Conservation (phyloP, 768 basidiomycete genomes). For the Boletus rubropictus region DNA sequence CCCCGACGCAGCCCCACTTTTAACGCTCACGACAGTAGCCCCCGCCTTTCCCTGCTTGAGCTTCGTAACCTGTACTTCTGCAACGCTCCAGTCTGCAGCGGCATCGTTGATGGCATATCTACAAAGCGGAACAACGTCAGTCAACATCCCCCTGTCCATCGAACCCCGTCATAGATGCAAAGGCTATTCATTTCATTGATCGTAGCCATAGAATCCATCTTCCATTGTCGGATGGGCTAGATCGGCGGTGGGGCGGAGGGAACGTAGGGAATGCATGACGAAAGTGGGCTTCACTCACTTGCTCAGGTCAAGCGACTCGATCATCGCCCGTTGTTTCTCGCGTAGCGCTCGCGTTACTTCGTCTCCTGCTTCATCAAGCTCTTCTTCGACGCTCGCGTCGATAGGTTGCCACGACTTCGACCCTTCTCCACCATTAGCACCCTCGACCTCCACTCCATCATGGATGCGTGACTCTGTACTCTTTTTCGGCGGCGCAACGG, state of each 20-base stretch:
- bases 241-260: constrained; percentile 5
- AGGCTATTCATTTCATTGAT: background rate
- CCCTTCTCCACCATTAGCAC: constrained; percentile 2
- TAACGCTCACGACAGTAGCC: constrained; percentile 75
- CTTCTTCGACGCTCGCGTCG: constrained; percentile 48
- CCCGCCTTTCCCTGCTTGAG: constrained; percentile 41
- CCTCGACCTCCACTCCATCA: constrained; percentile 10
- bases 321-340: constrained; percentile 80
- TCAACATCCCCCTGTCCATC: background rate
- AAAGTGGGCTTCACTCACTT: constrained; percentile 52
- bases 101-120: constrained; percentile 74
- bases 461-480: constrained; percentile 12
- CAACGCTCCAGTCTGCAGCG: constrained; percentile 66
- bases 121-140: constrained; percentile 2
- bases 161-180: background rate
- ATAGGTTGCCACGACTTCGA: constrained; percentile 40
- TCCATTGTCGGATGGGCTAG: constrained; percentile 1
- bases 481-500: constrained; percentile 31
- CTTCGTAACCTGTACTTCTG: constrained; percentile 65
- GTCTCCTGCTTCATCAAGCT: constrained; percentile 73
- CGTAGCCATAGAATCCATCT: background rate
- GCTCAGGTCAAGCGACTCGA: constrained; percentile 80
- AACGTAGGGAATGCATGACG: background rate
- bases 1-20: constrained; percentile 35
- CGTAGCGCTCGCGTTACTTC: constrained; percentile 47